A percentile compares a stretch with the other conserved stretches of the same genome.
Evolutionary conservation across 2,329 filamentous ascomycete species (phyloP).

Genomic region (Paramyrothecium sp.): DNA sequence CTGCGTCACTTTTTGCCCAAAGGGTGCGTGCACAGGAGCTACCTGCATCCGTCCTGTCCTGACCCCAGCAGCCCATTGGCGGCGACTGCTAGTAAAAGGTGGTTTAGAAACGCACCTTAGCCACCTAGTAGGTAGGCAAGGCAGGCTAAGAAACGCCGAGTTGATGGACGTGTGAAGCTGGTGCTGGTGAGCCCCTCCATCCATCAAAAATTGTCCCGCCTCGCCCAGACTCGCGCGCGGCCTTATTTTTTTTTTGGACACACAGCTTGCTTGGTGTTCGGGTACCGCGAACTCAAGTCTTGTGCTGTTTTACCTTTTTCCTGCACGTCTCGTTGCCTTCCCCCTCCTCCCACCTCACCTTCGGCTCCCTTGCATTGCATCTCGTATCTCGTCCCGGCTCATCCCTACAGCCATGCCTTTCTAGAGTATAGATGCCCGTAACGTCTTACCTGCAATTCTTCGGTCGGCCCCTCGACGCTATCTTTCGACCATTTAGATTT

Average conservation of each 20-base stretch:
- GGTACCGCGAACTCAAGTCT: no score
- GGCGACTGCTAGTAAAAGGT: no score
- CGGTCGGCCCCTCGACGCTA: conserved; percentile 25
- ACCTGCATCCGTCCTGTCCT: background rate
- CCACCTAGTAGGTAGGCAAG: background rate
- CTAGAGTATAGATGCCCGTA: conserved; percentile 22
- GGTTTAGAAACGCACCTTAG: background rate
- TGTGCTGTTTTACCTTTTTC: no score
- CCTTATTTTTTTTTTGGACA: background rate
- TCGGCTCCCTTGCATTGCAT: background rate
- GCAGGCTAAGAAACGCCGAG: background rate
- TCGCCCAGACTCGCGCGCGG: background rate
- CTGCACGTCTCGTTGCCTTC: background rate
- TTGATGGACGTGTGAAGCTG: background rate
- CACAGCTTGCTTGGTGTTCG: background rate
- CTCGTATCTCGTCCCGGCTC: background rate
- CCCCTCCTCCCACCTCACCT: background rate
- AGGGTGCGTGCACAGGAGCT: background rate
- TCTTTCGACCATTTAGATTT: conserved; percentile 22
- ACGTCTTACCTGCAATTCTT: conserved; percentile 22
- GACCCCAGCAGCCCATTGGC: background rate
- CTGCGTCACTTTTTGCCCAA: background rate
- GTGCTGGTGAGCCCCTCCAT: background rate
- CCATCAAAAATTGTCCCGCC: background rate
- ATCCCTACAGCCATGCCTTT: conserved; percentile 7